Conservation (phyloP, 495 filamentous ascomycete species). For the Talaromyces borbonicus region DNA sequence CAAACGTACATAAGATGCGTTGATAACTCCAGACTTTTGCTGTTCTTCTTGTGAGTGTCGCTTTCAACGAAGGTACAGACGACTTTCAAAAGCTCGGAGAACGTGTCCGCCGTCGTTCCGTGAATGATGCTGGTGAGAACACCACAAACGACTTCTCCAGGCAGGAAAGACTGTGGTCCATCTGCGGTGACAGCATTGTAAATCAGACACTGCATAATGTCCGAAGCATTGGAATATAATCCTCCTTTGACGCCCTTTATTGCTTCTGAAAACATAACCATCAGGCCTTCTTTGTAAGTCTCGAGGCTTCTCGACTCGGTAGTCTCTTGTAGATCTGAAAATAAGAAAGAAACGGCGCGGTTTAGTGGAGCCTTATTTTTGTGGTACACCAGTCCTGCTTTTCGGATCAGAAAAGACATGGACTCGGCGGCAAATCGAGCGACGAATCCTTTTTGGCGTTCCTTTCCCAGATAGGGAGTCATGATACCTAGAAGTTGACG, state of each 20-base stretch:
- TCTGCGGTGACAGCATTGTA: conserved; percentile 37
- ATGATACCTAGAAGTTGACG: conserved; percentile 74
- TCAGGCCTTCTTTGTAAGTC: conserved; percentile 71
- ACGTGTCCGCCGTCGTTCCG: conserved; percentile 60
- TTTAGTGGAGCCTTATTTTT: conserved; percentile 59
- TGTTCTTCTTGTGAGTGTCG: conserved; percentile 20
- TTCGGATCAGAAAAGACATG: conserved; percentile 85
- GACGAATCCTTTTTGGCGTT: conserved; percentile 71
- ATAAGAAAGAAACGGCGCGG: conserved; percentile 55
- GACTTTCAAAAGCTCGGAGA: conserved; percentile 47
- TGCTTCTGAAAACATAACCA: conserved; percentile 82
- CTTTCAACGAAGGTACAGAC: conserved; percentile 42
- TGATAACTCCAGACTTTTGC: conserved; percentile 39
- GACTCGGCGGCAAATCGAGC: conserved; percentile 89
- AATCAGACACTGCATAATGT: conserved; percentile 58
- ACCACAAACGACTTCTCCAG: conserved; percentile 60
- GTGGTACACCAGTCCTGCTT: conserved; percentile 64
- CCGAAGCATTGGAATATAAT: conserved; percentile 68
- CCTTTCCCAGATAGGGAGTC: conserved; percentile 76
- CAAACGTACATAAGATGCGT: conserved; percentile 56
- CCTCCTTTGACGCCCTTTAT: conserved; percentile 72
- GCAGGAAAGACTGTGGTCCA: conserved; percentile 33
- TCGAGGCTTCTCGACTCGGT: conserved; percentile 39
- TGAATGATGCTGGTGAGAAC: conserved; percentile 73
- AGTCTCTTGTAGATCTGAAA: conserved; percentile 51